A percentile compares a stretch with the other conserved stretches of the same genome.
These are phyloP conservation scores for Pilasporangium apinafurcum DNA, from an alignment of 352 stramenopile genomes.

Conservation along the genomic window DNA sequence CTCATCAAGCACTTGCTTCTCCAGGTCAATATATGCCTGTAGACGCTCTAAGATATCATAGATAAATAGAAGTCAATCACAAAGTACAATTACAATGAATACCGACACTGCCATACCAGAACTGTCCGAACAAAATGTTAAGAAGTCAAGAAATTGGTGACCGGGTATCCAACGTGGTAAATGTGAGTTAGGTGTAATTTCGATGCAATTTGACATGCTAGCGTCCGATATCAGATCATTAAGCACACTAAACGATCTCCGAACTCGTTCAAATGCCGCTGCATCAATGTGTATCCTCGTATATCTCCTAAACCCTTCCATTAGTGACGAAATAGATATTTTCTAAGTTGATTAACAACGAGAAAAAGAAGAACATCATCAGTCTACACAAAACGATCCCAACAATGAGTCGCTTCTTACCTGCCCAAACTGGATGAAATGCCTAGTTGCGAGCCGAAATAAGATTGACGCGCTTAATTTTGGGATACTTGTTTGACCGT, in stretches of 20 bases:
- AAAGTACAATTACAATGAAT: too few relatives aligned
- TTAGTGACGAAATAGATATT: slow-evolving; percentile 1
- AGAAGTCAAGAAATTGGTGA: neutral
- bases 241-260: neutral
- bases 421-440: slow-evolving; percentile 6
- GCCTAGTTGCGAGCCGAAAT: slow-evolving; percentile 5
- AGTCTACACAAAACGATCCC: too few relatives aligned
- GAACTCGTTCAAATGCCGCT: neutral
- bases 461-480: too few relatives aligned
- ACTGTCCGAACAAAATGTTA: neutral
- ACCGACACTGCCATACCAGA: neutral
- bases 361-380: neutral
- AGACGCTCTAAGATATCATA: slow-evolving; percentile 18
- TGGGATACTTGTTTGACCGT: too few relatives aligned
- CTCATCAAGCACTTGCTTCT: slow-evolving; percentile 25
- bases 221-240: too few relatives aligned
- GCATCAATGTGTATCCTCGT: neutral
- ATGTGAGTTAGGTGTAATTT: too few relatives aligned
- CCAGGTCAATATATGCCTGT: slow-evolving; percentile 21
- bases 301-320: slow-evolving; percentile 1
- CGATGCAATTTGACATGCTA: too few relatives aligned
- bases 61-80: neutral
- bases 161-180: slow-evolving; percentile 5
- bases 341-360: slow-evolving; percentile 1
- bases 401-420: too few relatives aligned